Evolutionary conservation across 2,329 filamentous ascomycete species (phyloP).

Genomic region (Talaromyces marneffei): DNA sequence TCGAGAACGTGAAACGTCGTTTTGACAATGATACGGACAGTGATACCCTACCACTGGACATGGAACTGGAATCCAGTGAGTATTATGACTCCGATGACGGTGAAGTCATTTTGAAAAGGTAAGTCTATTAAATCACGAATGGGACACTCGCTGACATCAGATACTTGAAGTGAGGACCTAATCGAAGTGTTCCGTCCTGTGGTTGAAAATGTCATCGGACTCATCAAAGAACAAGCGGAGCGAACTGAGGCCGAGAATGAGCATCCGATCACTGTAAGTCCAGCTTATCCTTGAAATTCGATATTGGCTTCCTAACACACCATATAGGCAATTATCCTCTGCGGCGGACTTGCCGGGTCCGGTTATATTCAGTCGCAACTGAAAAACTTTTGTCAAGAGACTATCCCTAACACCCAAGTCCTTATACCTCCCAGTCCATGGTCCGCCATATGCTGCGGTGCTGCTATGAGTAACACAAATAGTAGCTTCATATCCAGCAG

Average conservation of each 20-base stretch:
- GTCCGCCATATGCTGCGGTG: conserved; percentile 9
- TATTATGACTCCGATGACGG: not conserved
- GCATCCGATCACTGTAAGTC: not conserved
- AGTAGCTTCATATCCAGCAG: not conserved
- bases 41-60: not conserved
- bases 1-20: not conserved
- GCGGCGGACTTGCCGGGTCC: conserved; percentile 8
- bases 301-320: not conserved
- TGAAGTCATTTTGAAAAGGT: not conserved
- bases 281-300: not conserved
- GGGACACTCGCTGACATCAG: not conserved
- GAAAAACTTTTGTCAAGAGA: not conserved
- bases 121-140: not conserved
- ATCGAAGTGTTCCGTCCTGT: not conserved
- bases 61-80: not conserved
- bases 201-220: not conserved
- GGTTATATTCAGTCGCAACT: not conserved
- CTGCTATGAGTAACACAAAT: not conserved
- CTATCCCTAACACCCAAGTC: not conserved
- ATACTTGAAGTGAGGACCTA: not conserved
- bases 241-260: not conserved
- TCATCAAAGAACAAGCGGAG: not conserved
- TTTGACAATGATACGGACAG: not conserved
- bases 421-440: conserved; percentile 6
- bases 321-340: conserved; percentile 4